A percentile compares a stretch with the other conserved stretches of the same genome.
Conservation (phyloP, 345 rosid genomes). For the Citrus glauca region DNA sequence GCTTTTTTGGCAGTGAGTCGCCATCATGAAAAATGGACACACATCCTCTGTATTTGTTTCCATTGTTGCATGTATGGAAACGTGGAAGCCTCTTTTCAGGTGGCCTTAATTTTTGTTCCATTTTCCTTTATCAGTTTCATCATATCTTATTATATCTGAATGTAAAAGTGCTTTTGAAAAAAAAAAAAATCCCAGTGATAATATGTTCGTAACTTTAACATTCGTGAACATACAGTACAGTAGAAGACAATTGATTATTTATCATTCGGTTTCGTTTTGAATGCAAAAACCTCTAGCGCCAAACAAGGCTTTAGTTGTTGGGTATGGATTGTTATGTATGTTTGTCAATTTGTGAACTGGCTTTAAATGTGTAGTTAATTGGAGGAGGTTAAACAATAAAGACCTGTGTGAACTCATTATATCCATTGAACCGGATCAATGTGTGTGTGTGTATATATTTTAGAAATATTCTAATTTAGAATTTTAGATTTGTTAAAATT, state of each 20-base stretch:
- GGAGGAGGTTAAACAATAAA: neutral
- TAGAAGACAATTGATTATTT: neutral
- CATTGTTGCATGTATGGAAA: constrained; percentile 2
- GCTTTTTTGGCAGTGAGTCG: no score
- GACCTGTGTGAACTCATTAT: no score
- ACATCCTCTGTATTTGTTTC: no score
- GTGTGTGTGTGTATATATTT: no score
- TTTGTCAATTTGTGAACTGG: neutral
- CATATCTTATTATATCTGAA: neutral
- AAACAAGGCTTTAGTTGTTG: neutral
- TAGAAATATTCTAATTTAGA: no score
- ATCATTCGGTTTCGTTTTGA: neutral
- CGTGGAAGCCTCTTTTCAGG: neutral
- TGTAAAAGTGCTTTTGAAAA: neutral
- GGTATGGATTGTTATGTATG: neutral
- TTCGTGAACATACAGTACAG: neutral
- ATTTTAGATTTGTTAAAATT: no score
- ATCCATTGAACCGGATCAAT: no score
- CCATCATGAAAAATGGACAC: no score
- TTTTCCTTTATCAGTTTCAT: no score
- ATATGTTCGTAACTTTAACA: neutral
- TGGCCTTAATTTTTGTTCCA: neutral
- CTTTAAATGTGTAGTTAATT: neutral
- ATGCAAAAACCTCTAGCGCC: neutral
- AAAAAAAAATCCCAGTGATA: no score